These are phyloP conservation scores for Curvularia spicifera DNA, from an alignment of 2,329 filamentous ascomycete genomes.

Conservation along the genomic window DNA sequence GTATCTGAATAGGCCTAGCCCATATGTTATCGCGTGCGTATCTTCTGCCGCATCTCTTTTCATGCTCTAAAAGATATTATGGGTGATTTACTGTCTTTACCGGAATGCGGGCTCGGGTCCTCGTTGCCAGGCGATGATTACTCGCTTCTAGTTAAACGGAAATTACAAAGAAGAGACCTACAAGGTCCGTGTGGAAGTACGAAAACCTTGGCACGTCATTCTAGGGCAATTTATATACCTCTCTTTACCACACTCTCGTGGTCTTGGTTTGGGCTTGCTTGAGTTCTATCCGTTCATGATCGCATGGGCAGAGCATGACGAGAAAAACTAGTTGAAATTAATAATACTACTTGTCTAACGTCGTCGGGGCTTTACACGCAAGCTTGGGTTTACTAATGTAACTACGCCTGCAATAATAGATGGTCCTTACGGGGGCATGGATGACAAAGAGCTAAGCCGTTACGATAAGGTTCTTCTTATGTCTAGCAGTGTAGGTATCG, in stretches of 20 bases:
- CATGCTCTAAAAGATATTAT: not conserved
- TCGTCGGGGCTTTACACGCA: not conserved
- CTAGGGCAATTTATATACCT: slow-evolving; percentile 12
- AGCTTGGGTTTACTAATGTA: not conserved
- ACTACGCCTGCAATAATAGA: not conserved
- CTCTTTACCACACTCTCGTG: slow-evolving; percentile 3
- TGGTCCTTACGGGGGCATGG: slow-evolving; percentile 1
- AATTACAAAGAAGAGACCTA: not conserved
- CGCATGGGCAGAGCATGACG: slow-evolving; percentile 6
- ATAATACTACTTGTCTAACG: slow-evolving; percentile 1
- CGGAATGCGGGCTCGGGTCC: not conserved
- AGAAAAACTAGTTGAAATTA: slow-evolving; percentile 1
- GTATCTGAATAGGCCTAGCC: not conserved
- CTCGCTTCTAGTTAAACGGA: not conserved
- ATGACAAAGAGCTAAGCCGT: not conserved
- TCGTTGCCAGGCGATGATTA: too few relatives aligned
- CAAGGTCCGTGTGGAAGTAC: not conserved
- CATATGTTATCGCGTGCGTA: not conserved
- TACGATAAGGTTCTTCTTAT: slow-evolving; percentile 20
- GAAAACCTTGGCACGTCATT: not conserved
- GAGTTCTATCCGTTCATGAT: slow-evolving; percentile 19
- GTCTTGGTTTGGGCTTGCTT: slow-evolving; percentile 8
- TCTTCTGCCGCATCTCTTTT: not conserved
- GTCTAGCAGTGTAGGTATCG: slow-evolving; percentile 13
- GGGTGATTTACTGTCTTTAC: not conserved